phyloP scores from a whole-genome alignment of 176 grass and related monocot genomes.

The Ampelocalamus luodianensis region DNA sequence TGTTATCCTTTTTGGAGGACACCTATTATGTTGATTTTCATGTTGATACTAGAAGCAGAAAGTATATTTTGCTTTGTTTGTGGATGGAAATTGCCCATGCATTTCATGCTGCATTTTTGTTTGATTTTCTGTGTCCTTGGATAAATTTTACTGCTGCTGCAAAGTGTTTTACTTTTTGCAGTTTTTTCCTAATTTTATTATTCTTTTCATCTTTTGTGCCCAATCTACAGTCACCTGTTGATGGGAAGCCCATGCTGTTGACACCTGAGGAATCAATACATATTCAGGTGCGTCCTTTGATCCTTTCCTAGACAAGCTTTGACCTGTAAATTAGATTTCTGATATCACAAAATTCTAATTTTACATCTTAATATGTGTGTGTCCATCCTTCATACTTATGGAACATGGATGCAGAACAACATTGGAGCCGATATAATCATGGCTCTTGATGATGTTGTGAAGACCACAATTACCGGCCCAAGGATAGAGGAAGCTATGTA shows the following conservation, averaged over 20 bases:
- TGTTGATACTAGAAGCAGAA: not conserved
- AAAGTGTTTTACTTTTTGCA: not conserved
- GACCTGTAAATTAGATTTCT: slow-evolving; percentile 31
- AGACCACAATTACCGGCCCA: slow-evolving; percentile 96
- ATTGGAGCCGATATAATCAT: slow-evolving; percentile 99
- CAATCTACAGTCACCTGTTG: slow-evolving; percentile 84
- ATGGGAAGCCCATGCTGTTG: slow-evolving; percentile 95
- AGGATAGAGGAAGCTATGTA: slow-evolving; percentile 98
- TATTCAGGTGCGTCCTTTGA: slow-evolving; percentile 76
- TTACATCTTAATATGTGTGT: not conserved
- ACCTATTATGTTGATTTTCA: not conserved
- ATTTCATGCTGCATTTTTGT: not conserved
- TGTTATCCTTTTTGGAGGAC: not conserved
- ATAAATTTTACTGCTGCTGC: not conserved
- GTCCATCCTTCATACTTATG: not conserved
- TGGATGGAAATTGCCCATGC: slow-evolving; percentile 3
- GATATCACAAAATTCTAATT: not conserved
- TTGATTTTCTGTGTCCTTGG: not conserved
- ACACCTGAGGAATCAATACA: slow-evolving; percentile 96
- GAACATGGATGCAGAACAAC: slow-evolving; percentile 76
- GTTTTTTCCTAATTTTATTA: slow-evolving; percentile 28
- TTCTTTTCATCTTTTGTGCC: not conserved
- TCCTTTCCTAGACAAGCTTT: slow-evolving; percentile 29
- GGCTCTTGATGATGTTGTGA: slow-evolving; percentile 99
- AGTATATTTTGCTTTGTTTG: not conserved